Evolutionary conservation across 2,329 filamentous ascomycete genomes (phyloP).

Genomic region (Fusarium austroafricanum): DNA sequence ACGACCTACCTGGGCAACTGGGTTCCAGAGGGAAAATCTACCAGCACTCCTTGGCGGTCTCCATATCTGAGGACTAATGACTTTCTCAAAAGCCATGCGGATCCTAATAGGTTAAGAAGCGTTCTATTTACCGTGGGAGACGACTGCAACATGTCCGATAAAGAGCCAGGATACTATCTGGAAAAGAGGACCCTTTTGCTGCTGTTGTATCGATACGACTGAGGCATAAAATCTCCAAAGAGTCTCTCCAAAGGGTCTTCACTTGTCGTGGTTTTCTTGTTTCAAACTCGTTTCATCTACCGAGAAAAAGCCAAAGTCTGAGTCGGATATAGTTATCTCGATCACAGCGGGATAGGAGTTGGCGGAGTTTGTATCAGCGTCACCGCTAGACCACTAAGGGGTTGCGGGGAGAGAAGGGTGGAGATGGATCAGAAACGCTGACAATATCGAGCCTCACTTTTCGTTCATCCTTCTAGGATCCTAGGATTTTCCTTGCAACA

Average conservation of each 20-base stretch:
- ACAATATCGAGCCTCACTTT: conserved; percentile 31
- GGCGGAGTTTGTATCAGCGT: conserved; percentile 6
- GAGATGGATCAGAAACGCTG: conserved; percentile 6
- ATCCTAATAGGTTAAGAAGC: conserved; percentile 30
- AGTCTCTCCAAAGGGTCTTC: conserved; percentile 13
- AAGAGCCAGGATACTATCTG: conserved; percentile 19
- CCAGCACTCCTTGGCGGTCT: conserved; percentile 31
- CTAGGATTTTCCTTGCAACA: conserved; percentile 39
- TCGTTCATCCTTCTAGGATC: conserved; percentile 26
- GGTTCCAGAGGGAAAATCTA: conserved; percentile 26
- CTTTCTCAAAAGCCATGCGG: background rate
- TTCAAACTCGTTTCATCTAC: conserved; percentile 17
- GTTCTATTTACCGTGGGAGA: conserved; percentile 21
- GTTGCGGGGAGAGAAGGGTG: conserved; percentile 23
- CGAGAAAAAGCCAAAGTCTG: background rate
- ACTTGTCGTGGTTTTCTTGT: conserved; percentile 9
- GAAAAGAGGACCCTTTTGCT: conserved; percentile 15
- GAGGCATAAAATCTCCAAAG: conserved; percentile 8
- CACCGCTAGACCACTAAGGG: conserved; percentile 7
- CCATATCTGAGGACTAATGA: conserved; percentile 23
- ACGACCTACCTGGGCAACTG: background rate
- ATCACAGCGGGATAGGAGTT: conserved; percentile 2
- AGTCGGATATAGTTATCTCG: background rate
- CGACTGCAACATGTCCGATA: conserved; percentile 15
- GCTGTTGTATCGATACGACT: conserved; percentile 23